Percentiles rank a stretch among this genome's conserved stretches.
These are phyloP conservation scores for Penicillium sp. DNA, from an alignment of 2,329 filamentous ascomycete genomes.

Conservation along the genomic window DNA sequence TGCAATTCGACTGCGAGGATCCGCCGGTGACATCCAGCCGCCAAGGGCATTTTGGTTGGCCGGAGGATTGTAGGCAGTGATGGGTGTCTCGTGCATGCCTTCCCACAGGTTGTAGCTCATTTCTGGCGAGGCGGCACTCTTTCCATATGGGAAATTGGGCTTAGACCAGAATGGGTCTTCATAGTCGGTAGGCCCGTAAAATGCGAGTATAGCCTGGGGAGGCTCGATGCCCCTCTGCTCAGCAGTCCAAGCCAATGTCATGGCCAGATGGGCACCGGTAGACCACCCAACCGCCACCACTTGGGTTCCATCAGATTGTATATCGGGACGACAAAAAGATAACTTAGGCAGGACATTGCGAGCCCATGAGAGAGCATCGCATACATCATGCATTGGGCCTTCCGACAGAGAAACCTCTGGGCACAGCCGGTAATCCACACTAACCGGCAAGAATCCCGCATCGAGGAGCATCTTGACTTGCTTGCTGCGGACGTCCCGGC, in stretches of 20 bases:
- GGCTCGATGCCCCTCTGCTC: slow-evolving; percentile 27
- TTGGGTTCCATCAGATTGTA: slow-evolving; percentile 14
- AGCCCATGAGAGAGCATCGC: slow-evolving; percentile 31
- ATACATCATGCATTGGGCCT: slow-evolving; percentile 45
- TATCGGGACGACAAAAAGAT: background rate
- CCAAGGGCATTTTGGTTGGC: background rate
- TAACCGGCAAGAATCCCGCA: slow-evolving; percentile 46
- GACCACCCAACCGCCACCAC: slow-evolving; percentile 51
- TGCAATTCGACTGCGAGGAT: slow-evolving; percentile 38
- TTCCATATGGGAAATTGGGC: slow-evolving; percentile 2
- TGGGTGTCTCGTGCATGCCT: slow-evolving; percentile 2
- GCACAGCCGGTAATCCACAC: slow-evolving; percentile 51
- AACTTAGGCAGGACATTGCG: slow-evolving; percentile 20
- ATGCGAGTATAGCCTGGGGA: slow-evolving; percentile 44
- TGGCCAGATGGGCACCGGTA: slow-evolving; percentile 46
- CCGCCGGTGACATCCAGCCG: slow-evolving; percentile 20
- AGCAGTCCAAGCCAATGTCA: slow-evolving; percentile 43
- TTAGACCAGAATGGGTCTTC: slow-evolving; percentile 23
- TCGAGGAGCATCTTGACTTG: slow-evolving; percentile 41
- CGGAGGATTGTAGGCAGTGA: slow-evolving; percentile 20
- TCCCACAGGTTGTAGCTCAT: slow-evolving; percentile 8
- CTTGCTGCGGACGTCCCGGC: slow-evolving; percentile 14
- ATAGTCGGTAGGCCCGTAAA: slow-evolving; percentile 47
- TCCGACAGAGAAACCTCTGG: slow-evolving; percentile 45
- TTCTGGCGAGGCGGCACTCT: background rate